Evolutionary conservation across 768 basidiomycete species (phyloP).

Genomic region (Gloeophyllum trabeum): DNA sequence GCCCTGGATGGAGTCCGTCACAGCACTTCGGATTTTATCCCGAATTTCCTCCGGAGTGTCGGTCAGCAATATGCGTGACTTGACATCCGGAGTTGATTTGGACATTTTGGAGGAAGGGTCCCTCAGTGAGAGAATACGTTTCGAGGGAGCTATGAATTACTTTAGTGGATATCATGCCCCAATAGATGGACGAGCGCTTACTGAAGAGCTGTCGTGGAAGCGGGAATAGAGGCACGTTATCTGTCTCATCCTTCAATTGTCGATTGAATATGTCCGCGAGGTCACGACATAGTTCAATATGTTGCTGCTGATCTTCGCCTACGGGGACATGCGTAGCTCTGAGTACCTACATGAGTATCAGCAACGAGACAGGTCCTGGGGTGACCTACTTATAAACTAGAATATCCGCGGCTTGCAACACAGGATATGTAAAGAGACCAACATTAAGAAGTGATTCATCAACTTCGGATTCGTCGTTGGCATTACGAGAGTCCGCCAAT

Average conservation of each 20-base stretch:
- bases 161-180: neutral
- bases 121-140: slow-evolving; percentile 76
- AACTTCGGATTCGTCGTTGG: slow-evolving; percentile 62
- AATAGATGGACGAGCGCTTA: too few species aligned
- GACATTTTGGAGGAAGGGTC: slow-evolving; percentile 91
- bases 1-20: slow-evolving; percentile 71
- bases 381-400: slow-evolving; percentile 71
- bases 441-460: slow-evolving; percentile 76
- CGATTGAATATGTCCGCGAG: slow-evolving; percentile 78
- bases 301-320: slow-evolving; percentile 93
- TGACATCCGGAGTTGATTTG: slow-evolving; percentile 71
- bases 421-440: slow-evolving; percentile 86
- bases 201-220: slow-evolving; percentile 65
- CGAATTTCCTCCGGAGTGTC: slow-evolving; percentile 52
- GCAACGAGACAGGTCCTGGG: neutral
- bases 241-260: slow-evolving; percentile 37
- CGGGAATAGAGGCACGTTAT: slow-evolving; percentile 43
- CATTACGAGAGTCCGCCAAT: slow-evolving; percentile 63
- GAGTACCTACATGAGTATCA: too few species aligned
- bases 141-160: slow-evolving; percentile 49
- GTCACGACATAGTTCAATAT: slow-evolving; percentile 81
- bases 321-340: slow-evolving; percentile 92
- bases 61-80: slow-evolving; percentile 81
- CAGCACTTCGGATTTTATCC: slow-evolving; percentile 66
- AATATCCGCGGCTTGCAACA: slow-evolving; percentile 90